A percentile compares a stretch with the other conserved stretches of the same genome.
Evolutionary conservation across 2,329 filamentous ascomycete species (phyloP).

Genomic region (Gnomoniopsis smithogilvyi): DNA sequence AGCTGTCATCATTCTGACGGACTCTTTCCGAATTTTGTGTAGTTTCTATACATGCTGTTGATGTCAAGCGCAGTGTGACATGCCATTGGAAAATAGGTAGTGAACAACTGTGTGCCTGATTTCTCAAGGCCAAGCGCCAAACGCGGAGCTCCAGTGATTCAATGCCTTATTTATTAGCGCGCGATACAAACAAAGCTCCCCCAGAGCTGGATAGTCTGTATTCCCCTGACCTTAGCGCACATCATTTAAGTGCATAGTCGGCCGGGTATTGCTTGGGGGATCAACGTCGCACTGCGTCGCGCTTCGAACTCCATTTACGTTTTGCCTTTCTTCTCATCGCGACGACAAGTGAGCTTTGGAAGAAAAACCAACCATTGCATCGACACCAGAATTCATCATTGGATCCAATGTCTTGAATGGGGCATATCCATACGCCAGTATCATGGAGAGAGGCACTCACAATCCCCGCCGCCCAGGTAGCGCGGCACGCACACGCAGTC

Average conservation of each 20-base stretch:
- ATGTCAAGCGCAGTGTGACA: background rate
- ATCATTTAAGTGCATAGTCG: background rate
- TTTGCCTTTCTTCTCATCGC: background rate
- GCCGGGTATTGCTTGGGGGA: background rate
- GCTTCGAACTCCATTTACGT: background rate
- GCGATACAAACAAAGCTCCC: too few relatives aligned
- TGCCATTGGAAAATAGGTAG: background rate
- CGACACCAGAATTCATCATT: too few relatives aligned
- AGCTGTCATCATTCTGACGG: too few relatives aligned
- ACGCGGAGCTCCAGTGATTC: constrained; percentile 1
- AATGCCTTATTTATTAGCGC: too few relatives aligned
- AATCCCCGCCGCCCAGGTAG: constrained; percentile 1
- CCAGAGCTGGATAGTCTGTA: background rate
- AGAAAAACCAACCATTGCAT: too few relatives aligned
- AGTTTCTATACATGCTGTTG: background rate
- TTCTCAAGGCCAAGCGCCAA: constrained; percentile 4
- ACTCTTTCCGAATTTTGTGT: too few relatives aligned
- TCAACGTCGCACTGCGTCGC: too few relatives aligned
- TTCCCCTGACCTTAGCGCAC: constrained; percentile 7
- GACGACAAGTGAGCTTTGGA: too few relatives aligned
- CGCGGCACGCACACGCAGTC: background rate
- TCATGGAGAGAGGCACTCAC: background rate
- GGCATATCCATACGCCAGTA: background rate
- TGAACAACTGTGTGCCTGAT: background rate
- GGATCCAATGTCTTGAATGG: background rate